Percentiles rank a stretch among this genome's conserved stretches.
Conservation (phyloP, 331 rosid species). For the Spiraea crenata region DNA sequence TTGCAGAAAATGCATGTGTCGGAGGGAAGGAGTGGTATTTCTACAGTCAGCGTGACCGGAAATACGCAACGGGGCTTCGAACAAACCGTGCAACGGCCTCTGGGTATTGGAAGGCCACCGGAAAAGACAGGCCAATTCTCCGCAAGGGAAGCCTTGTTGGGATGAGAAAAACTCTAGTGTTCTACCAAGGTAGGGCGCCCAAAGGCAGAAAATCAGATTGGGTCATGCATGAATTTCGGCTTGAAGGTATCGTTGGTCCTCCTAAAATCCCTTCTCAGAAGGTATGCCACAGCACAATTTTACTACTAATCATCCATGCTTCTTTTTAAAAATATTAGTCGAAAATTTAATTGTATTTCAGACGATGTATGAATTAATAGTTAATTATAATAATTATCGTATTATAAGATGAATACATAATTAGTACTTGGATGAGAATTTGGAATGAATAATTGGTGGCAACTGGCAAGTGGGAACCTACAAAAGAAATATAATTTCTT, state of each 20-base stretch:
- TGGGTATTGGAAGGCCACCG: conserved; percentile 97
- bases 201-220: conserved; percentile 85
- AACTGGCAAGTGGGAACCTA: conserved; percentile 4
- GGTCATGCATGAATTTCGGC: conserved; percentile 95
- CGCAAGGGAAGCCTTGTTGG: conserved; percentile 68
- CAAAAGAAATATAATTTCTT: not conserved
- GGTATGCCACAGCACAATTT: conserved; percentile 33
- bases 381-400: too few relatives aligned
- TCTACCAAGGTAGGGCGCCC: conserved; percentile 94
- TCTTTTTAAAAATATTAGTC: too few relatives aligned
- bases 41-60: conserved; percentile 75
- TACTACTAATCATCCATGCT: not conserved
- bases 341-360: too few relatives aligned
- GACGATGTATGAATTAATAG: not conserved
- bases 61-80: conserved; percentile 84
- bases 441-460: conserved; percentile 1
- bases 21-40: conserved; percentile 94
- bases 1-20: conserved; percentile 69
- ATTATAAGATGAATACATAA: too few relatives aligned
- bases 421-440: not conserved
- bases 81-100: conserved; percentile 88
- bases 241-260: conserved; percentile 58
- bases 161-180: conserved; percentile 89
- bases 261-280: conserved; percentile 48
- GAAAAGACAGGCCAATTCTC: conserved; percentile 70